Evolutionary conservation across 1,284 basidiomycete species (phyloP).

Genomic region (Phaffia rhodozyma): DNA sequence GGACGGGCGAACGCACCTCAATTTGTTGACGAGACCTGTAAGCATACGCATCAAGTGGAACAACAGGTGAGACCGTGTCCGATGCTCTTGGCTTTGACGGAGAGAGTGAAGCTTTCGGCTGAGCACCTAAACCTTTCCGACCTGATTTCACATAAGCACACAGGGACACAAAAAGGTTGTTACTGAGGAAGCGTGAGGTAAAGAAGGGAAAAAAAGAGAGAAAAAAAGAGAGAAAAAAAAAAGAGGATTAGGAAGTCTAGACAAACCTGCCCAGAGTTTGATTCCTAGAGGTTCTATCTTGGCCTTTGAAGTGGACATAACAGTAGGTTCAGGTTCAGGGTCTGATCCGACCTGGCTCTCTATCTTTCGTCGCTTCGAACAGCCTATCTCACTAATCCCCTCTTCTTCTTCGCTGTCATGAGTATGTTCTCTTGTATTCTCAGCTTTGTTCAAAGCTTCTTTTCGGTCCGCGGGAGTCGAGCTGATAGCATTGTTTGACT

Average conservation of each 20-base stretch:
- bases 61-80: background rate
- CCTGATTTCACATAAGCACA: slow-evolving; percentile 38
- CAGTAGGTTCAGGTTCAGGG: background rate
- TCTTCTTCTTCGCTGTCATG: slow-evolving; percentile 21
- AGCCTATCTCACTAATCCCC: slow-evolving; percentile 9
- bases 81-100: background rate
- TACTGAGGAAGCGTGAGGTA: too few species aligned
- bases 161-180: background rate
- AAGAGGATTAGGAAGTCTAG: background rate
- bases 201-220: background rate
- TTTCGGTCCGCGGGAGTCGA: too few species aligned
- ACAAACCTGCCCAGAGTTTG: slow-evolving; percentile 61
- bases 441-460: too few species aligned
- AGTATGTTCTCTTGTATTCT: background rate
- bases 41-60: background rate
- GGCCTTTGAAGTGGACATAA: slow-evolving; percentile 31
- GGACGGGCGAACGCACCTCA: background rate
- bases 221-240: background rate
- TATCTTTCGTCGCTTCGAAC: slow-evolving; percentile 1
- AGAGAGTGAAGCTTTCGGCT: background rate
- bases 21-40: slow-evolving; percentile 9
- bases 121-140: slow-evolving; percentile 54
- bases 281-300: slow-evolving; percentile 53
- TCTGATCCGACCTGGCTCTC: background rate
- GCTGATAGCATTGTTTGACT: too few species aligned